phyloP scores from a whole-genome alignment of 441 rosid genomes.

The Pelargonium cotyledonis region DNA sequence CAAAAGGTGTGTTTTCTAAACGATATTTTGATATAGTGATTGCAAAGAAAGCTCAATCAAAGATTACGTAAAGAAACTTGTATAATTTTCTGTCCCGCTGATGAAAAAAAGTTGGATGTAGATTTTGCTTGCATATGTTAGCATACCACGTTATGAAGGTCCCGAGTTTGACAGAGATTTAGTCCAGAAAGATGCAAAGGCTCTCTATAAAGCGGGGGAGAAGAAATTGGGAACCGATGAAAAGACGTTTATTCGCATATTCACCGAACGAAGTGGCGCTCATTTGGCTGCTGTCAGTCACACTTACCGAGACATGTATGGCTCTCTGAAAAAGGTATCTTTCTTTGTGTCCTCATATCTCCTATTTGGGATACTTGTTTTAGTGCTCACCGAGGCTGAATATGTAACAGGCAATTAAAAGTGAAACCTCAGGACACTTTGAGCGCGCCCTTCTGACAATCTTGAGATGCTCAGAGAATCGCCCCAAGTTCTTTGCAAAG shows the following conservation, averaged over 20 bases:
- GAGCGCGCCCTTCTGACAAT: conserved; percentile 43
- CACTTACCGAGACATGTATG: conserved; percentile 38
- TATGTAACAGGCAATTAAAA: conserved; percentile 42
- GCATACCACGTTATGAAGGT: conserved; percentile 47
- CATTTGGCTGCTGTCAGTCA: conserved; percentile 42
- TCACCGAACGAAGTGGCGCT: conserved; percentile 49
- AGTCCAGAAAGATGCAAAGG: conserved; percentile 45
- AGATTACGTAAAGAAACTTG: no score
- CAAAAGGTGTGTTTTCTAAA: conserved; percentile 27
- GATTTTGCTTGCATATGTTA: conserved; percentile 51
- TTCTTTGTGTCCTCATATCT: background rate
- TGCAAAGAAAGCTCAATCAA: background rate
- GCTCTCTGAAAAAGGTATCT: conserved; percentile 50
- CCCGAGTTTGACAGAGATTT: conserved; percentile 34
- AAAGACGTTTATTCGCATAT: conserved; percentile 45
- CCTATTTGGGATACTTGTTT: background rate
- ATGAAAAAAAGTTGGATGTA: conserved; percentile 13
- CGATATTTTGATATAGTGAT: background rate
- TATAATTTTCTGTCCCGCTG: no score
- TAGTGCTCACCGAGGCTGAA: conserved; percentile 8
- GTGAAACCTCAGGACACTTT: conserved; percentile 55
- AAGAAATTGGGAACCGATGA: conserved; percentile 61
- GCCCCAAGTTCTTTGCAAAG: conserved; percentile 51
- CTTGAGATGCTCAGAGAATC: conserved; percentile 46
- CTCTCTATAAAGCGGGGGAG: conserved; percentile 59